Evolutionary conservation across 495 filamentous ascomycete species (phyloP).

Genomic region (Talaromyces thailandensis): DNA sequence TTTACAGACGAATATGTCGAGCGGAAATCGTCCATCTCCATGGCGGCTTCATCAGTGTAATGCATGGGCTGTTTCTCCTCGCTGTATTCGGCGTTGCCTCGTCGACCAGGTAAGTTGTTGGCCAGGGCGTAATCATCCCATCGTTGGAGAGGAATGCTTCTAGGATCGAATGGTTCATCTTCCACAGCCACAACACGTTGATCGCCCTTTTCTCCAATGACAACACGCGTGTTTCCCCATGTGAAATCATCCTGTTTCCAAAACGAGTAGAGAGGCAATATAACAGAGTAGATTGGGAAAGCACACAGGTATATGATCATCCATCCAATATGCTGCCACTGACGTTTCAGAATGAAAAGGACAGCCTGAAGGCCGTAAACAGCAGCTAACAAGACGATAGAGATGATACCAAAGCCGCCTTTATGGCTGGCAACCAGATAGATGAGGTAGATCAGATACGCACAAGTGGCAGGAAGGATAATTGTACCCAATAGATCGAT

Average conservation of each 20-base stretch:
- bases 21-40: conserved; percentile 97
- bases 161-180: conserved; percentile 82
- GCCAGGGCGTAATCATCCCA: conserved; percentile 96
- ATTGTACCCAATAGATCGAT: conserved; percentile 91
- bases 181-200: conserved; percentile 83
- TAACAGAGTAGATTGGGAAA: conserved; percentile 86
- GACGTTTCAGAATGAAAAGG: conserved; percentile 90
- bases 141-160: conserved; percentile 83
- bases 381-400: conserved; percentile 76
- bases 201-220: conserved; percentile 84
- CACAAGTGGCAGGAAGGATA: conserved; percentile 84
- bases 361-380: conserved; percentile 94
- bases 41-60: conserved; percentile 56
- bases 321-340: conserved; percentile 98
- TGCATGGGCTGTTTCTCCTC: conserved; percentile 55
- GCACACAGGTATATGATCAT: conserved; percentile 97
- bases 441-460: conserved; percentile 84
- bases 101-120: conserved; percentile 87
- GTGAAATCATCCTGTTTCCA: conserved; percentile 98
- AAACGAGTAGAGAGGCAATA: conserved; percentile 94
- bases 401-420: conserved; percentile 77
- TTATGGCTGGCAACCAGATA: conserved; percentile 63
- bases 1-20: conserved; percentile 92
- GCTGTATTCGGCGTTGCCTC: conserved; percentile 46
- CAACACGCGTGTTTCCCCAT: conserved; percentile 97